phyloP scores from a whole-genome alignment of 2,329 filamentous ascomycete genomes.

The Akanthomyces lecanii region DNA sequence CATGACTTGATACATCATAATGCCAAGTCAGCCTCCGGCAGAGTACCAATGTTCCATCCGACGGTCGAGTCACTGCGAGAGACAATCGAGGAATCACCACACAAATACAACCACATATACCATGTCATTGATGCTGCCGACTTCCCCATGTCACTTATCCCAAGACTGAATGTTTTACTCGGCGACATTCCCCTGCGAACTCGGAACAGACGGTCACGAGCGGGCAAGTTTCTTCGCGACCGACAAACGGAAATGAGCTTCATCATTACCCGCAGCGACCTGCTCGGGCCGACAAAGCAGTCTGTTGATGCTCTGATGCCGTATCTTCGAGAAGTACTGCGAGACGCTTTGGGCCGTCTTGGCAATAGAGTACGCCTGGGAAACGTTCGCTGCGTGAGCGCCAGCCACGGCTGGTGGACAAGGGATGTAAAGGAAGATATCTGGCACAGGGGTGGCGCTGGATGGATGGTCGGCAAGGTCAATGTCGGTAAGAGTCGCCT shows the following conservation, averaged over 20 bases:
- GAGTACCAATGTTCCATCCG: constrained; percentile 70
- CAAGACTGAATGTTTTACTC: constrained; percentile 67
- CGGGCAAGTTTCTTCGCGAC: constrained; percentile 60
- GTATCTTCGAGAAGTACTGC: constrained; percentile 71
- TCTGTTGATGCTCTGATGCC: constrained; percentile 85
- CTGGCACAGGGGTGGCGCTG: constrained; percentile 74
- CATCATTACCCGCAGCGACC: constrained; percentile 82
- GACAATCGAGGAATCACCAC: constrained; percentile 82
- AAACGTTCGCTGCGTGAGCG: constrained; percentile 81
- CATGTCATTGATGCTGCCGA: constrained; percentile 94
- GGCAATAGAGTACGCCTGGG: constrained; percentile 74
- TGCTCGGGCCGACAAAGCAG: constrained; percentile 77
- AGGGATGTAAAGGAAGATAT: constrained; percentile 81
- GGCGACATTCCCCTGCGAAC: constrained; percentile 70
- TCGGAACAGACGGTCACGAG: constrained; percentile 71
- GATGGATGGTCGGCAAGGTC: constrained; percentile 97
- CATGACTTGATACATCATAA: constrained; percentile 76
- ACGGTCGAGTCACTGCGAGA: constrained; percentile 75
- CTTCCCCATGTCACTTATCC: constrained; percentile 90
- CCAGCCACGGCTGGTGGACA: constrained; percentile 88
- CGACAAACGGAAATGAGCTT: constrained; percentile 78
- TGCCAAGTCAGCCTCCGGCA: constrained; percentile 42
- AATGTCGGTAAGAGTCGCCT: constrained; percentile 96
- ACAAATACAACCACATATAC: constrained; percentile 90
- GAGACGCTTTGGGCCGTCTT: constrained; percentile 66